Evolutionary conservation across 2,329 filamentous ascomycete genomes (phyloP).

Genomic region (Epichloe glyceriae): DNA sequence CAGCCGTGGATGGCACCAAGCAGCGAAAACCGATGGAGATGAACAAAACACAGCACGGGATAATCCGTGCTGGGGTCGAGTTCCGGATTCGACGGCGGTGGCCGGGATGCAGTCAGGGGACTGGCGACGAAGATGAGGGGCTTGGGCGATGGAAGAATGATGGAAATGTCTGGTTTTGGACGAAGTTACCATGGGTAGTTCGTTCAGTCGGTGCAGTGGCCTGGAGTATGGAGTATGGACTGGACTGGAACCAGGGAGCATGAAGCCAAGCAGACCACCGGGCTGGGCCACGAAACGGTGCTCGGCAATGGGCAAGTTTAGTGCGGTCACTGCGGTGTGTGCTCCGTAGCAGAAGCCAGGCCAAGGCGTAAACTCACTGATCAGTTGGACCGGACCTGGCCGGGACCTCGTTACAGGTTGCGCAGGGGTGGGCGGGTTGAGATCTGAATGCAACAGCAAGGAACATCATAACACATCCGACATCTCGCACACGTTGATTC

Average conservation of each 20-base stretch:
- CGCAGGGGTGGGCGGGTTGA: constrained; percentile 7
- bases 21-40: not conserved
- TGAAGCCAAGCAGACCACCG: not conserved
- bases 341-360: not conserved
- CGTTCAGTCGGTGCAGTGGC: not conserved
- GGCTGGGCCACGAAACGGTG: not conserved
- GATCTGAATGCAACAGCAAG: too few species aligned
- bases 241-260: not conserved
- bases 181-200: not conserved
- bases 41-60: not conserved
- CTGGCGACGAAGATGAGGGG: constrained; percentile 1
- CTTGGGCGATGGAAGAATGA: not conserved
- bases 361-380: not conserved
- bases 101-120: not conserved
- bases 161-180: not conserved
- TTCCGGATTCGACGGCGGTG: not conserved
- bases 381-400: not conserved
- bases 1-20: not conserved
- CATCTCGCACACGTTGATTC: too few species aligned
- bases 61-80: not conserved
- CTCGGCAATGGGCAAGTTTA: not conserved
- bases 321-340: not conserved
- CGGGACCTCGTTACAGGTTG: not conserved
- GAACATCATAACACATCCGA: too few species aligned
- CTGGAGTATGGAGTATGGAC: too few species aligned